Evolutionary conservation across 495 filamentous ascomycete genomes (phyloP).

Genomic region (Hypoxylon crocopeplum): DNA sequence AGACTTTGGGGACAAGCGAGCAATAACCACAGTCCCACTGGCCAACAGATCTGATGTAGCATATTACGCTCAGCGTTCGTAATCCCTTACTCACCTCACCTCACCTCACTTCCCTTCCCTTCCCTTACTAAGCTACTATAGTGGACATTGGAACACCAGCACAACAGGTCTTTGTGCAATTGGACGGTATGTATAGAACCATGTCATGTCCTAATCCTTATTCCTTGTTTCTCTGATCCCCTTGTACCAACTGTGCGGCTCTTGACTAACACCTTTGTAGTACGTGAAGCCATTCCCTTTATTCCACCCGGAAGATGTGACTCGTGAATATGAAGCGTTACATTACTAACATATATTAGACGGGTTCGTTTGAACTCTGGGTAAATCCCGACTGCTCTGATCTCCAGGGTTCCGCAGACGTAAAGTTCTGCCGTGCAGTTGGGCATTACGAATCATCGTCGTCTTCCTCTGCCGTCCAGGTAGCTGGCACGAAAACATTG

Average conservation of each 20-base stretch:
- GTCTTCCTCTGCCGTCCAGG: constrained; percentile 44
- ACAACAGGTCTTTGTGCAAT: constrained; percentile 54
- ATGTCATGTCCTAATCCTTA: too few relatives aligned
- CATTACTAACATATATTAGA: too few relatives aligned
- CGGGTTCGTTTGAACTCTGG: constrained; percentile 59
- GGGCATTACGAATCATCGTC: constrained; percentile 48
- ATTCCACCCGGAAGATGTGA: too few relatives aligned
- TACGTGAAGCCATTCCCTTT: too few relatives aligned
- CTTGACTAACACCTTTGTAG: too few relatives aligned
- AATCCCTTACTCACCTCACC: too few relatives aligned
- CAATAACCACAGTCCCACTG: constrained; percentile 48
- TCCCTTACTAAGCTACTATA: constrained; percentile 37
- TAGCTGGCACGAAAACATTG: constrained; percentile 44
- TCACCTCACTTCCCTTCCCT: background rate
- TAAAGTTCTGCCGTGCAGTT: constrained; percentile 50
- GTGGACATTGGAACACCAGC: constrained; percentile 58
- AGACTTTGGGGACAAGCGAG: constrained; percentile 43
- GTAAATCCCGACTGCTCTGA: constrained; percentile 56
- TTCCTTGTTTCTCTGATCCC: too few relatives aligned
- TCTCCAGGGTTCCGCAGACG: constrained; percentile 42
- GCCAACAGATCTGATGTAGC: constrained; percentile 57
- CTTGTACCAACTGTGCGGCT: too few relatives aligned
- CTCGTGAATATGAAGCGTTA: too few relatives aligned
- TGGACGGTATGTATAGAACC: too few relatives aligned
- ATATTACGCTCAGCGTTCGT: constrained; percentile 55